These are phyloP conservation scores for Anthoceros angustus DNA, from an alignment of 225 moss, liverwort and hornwort species.

Conservation along the genomic window DNA sequence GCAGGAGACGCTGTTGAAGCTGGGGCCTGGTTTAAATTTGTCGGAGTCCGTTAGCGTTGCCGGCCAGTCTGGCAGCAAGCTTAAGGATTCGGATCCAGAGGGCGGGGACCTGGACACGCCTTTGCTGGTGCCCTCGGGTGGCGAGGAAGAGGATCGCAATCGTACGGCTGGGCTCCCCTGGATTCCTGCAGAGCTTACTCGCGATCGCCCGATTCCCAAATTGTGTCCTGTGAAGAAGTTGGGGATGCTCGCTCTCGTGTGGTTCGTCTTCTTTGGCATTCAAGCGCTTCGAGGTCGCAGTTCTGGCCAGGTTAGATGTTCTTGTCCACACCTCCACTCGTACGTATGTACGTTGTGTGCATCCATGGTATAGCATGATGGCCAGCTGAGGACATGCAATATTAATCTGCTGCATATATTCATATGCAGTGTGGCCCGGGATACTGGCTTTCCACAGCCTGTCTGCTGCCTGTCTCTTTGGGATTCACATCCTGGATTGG, in stretches of 20 bases:
- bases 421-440: not conserved
- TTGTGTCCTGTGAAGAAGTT: no score
- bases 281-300: not conserved
- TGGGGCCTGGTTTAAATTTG: not conserved
- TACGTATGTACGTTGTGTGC: not conserved
- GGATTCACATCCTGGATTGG: not conserved
- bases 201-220: no score
- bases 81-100: not conserved
- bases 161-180: not conserved
- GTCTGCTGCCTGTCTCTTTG: not conserved
- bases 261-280: not conserved
- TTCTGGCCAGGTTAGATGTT: not conserved
- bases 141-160: not conserved
- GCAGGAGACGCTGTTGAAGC: constrained; percentile 18
- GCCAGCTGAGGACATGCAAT: not conserved
- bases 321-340: no score
- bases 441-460: constrained; percentile 2
- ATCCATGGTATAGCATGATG: not conserved
- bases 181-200: not conserved
- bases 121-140: not conserved
- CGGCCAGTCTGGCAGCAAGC: not conserved
- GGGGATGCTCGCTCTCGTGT: no score
- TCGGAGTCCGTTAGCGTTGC: not conserved
- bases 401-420: not conserved
- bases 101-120: not conserved